phyloP scores from a whole-genome alignment of 129 eudicot genomes.

The Chrysanthemum seticuspe region DNA sequence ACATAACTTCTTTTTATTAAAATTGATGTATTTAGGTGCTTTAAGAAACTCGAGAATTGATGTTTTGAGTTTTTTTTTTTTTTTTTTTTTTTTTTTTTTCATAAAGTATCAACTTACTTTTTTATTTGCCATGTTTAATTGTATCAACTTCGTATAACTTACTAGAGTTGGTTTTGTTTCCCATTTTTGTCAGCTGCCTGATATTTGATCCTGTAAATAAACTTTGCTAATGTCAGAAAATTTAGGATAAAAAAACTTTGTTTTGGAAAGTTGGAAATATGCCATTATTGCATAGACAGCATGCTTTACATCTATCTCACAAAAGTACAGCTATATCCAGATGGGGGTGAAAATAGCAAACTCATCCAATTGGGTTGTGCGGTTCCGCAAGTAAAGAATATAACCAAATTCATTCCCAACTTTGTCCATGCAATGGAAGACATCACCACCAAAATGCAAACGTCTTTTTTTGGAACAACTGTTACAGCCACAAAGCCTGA shows the following conservation, averaged over 20 bases:
- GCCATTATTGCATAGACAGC: neutral
- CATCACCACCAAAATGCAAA: conserved; percentile 6
- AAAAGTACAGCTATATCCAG: neutral
- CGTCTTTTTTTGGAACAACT: conserved; percentile 10
- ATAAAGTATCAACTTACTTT: neutral
- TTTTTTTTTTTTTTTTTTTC: no score
- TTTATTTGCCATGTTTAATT: neutral
- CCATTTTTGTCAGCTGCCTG: no score
- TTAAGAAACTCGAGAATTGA: neutral
- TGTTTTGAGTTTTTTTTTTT: no score
- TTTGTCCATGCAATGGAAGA: neutral
- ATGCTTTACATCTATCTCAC: neutral
- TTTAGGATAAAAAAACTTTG: no score
- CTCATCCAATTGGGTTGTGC: neutral
- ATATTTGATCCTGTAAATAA: no score
- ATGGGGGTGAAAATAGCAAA: neutral
- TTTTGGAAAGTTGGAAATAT: neutral
- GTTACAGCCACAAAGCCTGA: conserved; percentile 16
- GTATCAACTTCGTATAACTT: no score
- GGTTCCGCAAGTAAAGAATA: neutral
- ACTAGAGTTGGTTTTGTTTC: no score
- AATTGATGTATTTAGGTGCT: neutral
- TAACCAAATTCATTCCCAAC: neutral
- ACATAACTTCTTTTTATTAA: neutral
- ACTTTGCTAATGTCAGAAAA: no score